A percentile compares a stretch with the other conserved stretches of the same genome.
phyloP scores from a whole-genome alignment of 164 flowering plant species.

The Vitis rotundifolia region DNA sequence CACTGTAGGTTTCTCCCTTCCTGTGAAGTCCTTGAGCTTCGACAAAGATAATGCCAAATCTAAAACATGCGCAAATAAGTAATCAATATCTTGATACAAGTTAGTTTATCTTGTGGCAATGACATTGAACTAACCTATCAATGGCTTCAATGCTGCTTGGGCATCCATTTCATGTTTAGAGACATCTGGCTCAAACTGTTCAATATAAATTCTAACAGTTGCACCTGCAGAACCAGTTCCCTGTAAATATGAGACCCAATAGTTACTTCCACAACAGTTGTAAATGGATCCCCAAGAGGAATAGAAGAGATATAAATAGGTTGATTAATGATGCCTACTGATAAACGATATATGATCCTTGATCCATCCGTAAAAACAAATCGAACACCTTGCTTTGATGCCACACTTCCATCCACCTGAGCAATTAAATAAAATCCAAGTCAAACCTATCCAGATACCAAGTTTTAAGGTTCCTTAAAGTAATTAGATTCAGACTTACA shows the following conservation, averaged over 20 bases:
- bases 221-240: slow-evolving; percentile 99
- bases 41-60: slow-evolving; percentile 87
- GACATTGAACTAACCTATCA: slow-evolving; percentile 60
- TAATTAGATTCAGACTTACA: slow-evolving; percentile 46
- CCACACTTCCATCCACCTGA: slow-evolving; percentile 95
- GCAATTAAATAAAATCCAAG: slow-evolving; percentile 10
- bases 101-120: neutral
- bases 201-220: slow-evolving; percentile 85
- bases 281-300: neutral
- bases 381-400: slow-evolving; percentile 88
- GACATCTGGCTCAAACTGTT: slow-evolving; percentile 86
- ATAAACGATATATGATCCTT: slow-evolving; percentile 89
- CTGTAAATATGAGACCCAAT: slow-evolving; percentile 33
- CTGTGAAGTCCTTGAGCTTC: slow-evolving; percentile 92
- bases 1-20: slow-evolving; percentile 97
- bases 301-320: neutral
- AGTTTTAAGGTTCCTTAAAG: too few relatives aligned
- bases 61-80: slow-evolving; percentile 22
- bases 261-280: neutral
- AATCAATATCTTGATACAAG: neutral
- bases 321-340: slow-evolving; percentile 43
- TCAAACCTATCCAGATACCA: neutral
- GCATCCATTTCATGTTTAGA: slow-evolving; percentile 88
- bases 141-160: slow-evolving; percentile 82
- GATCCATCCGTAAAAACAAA: slow-evolving; percentile 98